Conservation (phyloP, 2,329 filamentous ascomycete genomes). For the Pseudopyricularia javanii region DNA sequence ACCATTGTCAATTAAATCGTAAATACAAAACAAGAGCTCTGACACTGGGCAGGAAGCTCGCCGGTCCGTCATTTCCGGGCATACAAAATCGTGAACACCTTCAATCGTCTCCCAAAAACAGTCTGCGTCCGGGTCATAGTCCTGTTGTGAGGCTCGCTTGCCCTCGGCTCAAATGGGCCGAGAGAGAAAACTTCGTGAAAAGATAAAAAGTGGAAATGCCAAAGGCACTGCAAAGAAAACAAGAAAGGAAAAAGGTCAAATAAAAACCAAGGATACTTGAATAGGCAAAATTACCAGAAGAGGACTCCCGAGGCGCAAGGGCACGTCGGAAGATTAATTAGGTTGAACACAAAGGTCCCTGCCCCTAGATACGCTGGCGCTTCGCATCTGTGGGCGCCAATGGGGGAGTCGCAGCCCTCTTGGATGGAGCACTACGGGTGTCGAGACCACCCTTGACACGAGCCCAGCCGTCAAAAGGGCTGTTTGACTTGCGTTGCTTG, state of each 20-base stretch:
- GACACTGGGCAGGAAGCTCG: not conserved
- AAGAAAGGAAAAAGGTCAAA: not conserved
- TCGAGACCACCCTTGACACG: slow-evolving; percentile 44
- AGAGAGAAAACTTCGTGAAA: not conserved
- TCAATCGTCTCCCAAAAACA: not conserved
- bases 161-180: not conserved
- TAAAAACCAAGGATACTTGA: not conserved
- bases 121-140: not conserved
- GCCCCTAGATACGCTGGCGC: not conserved
- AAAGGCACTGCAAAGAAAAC: not conserved
- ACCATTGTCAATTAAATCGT: not conserved
- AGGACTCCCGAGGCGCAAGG: not conserved
- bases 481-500: slow-evolving; percentile 20
- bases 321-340: too few relatives aligned
- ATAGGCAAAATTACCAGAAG: not conserved
- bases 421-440: not conserved
- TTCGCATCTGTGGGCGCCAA: not conserved
- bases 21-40: not conserved
- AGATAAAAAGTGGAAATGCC: not conserved
- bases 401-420: not conserved
- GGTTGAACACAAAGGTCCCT: not conserved
- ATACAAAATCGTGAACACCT: not conserved
- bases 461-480: slow-evolving; percentile 57
- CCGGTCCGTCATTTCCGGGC: not conserved
- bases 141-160: not conserved